Conservation (phyloP, 148 eudicot genomes). For the Rheum nobile region DNA sequence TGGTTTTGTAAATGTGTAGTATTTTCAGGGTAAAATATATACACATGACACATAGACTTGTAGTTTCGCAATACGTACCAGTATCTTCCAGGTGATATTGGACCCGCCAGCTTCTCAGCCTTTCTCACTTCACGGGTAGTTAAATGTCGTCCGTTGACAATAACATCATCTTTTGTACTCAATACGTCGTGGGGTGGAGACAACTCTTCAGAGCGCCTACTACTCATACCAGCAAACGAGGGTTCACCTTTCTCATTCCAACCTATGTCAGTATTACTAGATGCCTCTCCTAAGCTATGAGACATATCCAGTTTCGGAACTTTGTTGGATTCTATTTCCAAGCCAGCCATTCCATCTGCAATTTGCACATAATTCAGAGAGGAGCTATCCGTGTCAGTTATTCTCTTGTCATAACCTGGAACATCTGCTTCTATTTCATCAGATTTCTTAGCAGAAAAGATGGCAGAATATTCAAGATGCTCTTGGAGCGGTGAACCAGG, state of each 20-base stretch:
- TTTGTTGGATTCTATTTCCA: constrained; percentile 30
- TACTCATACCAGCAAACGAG: constrained; percentile 22
- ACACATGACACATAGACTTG: not conserved
- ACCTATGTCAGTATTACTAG: constrained; percentile 20
- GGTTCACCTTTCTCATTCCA: constrained; percentile 27
- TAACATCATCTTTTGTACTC: constrained; percentile 29
- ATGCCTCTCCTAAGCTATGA: constrained; percentile 29
- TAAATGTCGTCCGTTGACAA: constrained; percentile 60
- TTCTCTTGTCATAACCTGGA: constrained; percentile 21
- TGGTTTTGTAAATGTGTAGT: not conserved
- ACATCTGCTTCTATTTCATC: constrained; percentile 18
- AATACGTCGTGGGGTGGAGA: constrained; percentile 21
- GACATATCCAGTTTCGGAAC: constrained; percentile 17
- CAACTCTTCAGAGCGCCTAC: constrained; percentile 24
- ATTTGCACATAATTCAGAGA: constrained; percentile 25
- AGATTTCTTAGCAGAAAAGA: constrained; percentile 8
- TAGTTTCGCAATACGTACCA: constrained; percentile 37
- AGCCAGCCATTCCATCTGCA: constrained; percentile 29
- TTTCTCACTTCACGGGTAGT: constrained; percentile 32
- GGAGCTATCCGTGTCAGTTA: constrained; percentile 16
- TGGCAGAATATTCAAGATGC: constrained; percentile 24
- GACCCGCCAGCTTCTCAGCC: constrained; percentile 80
- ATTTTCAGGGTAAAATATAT: not conserved
- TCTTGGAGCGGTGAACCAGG: constrained; percentile 31
- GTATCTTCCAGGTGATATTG: constrained; percentile 72